Evolutionary conservation across 352 stramenopile genomes (phyloP).

Genomic region (Pythium myriotylum): DNA sequence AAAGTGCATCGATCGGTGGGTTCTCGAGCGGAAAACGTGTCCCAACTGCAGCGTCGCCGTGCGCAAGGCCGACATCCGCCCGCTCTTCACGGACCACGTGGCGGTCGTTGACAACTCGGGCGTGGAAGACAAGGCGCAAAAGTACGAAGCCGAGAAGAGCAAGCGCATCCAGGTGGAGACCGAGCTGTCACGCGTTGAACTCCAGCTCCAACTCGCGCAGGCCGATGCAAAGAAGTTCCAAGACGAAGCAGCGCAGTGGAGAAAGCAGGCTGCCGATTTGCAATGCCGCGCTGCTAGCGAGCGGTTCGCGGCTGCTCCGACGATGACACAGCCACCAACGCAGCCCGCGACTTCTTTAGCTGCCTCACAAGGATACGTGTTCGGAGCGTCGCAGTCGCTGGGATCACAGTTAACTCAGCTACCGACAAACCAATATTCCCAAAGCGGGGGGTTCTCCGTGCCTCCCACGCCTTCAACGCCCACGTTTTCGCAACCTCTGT

Average conservation of each 20-base stretch:
- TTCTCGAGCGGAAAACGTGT: conserved; percentile 60
- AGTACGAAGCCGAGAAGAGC: conserved; percentile 61
- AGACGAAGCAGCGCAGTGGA: conserved; percentile 37
- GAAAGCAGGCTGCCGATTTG: conserved; percentile 30
- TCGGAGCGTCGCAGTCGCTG: neutral
- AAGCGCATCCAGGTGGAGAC: conserved; percentile 49
- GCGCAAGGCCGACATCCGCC: conserved; percentile 51
- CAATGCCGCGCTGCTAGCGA: conserved; percentile 30
- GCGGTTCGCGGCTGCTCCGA: conserved; percentile 22
- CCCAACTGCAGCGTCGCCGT: conserved; percentile 66
- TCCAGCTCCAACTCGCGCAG: conserved; percentile 38
- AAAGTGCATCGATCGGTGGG: conserved; percentile 76
- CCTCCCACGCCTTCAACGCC: neutral
- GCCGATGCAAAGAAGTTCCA: conserved; percentile 28
- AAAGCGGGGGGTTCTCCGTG: neutral
- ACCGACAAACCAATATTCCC: neutral
- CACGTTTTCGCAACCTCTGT: neutral
- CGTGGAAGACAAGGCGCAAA: conserved; percentile 53
- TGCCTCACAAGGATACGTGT: neutral
- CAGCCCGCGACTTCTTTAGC: no score
- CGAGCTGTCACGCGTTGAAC: conserved; percentile 42
- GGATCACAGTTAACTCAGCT: neutral
- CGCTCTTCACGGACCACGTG: conserved; percentile 71
- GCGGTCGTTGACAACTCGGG: conserved; percentile 77
- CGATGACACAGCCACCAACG: no score